Evolutionary conservation across 768 basidiomycete species (phyloP).

Genomic region (Termitomyces sp.): DNA sequence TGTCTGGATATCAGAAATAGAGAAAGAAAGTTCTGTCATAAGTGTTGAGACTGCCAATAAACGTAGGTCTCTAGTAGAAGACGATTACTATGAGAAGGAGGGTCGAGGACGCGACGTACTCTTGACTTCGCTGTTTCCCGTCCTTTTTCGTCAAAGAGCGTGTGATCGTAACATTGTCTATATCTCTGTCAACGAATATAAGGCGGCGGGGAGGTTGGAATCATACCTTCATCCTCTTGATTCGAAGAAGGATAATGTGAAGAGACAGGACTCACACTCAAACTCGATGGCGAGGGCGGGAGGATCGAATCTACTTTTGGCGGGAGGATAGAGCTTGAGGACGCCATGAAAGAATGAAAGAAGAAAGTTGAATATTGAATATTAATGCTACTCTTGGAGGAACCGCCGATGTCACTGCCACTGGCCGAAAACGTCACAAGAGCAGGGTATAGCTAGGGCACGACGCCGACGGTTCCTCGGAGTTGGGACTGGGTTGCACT

Average conservation of each 20-base stretch:
- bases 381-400: conserved; percentile 27
- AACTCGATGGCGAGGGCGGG: conserved; percentile 32
- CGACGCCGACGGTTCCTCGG: conserved; percentile 46
- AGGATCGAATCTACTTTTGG: conserved; percentile 28
- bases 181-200: conserved; percentile 6
- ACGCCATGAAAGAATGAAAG: conserved; percentile 25
- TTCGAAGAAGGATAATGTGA: conserved; percentile 52
- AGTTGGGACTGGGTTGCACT: conserved; percentile 16
- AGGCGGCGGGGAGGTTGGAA: conserved; percentile 4
- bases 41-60: conserved; percentile 75
- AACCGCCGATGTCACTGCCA: conserved; percentile 48
- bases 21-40: conserved; percentile 83
- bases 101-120: conserved; percentile 45
- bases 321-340: conserved; percentile 26
- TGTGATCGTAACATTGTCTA: conserved; percentile 74
- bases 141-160: conserved; percentile 37
- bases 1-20: conserved; percentile 85
- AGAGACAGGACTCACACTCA: conserved; percentile 32
- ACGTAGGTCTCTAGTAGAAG: conserved; percentile 55
- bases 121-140: conserved; percentile 55
- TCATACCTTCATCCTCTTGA: conserved; percentile 60
- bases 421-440: conserved; percentile 32
- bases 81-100: conserved; percentile 2
- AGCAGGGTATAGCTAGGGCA: conserved; percentile 35
- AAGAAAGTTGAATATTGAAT: conserved; percentile 12